Conservation (phyloP, 495 filamentous ascomycete species). For the Penicillium coffeae region DNA sequence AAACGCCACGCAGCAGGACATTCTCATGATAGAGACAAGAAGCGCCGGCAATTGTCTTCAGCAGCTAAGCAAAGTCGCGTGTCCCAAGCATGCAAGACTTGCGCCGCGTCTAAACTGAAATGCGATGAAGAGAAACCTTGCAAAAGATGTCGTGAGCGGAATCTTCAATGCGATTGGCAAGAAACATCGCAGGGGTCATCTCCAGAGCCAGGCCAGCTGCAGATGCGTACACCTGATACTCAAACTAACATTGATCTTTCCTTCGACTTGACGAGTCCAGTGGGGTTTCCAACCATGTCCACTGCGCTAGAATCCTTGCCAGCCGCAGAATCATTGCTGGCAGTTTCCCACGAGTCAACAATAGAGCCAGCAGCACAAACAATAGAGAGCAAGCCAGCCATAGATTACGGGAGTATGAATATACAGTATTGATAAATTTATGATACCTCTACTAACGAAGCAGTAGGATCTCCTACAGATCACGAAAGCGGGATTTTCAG, state of each 20-base stretch:
- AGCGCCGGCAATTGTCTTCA: constrained; percentile 42
- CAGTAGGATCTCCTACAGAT: constrained; percentile 19
- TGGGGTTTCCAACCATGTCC: constrained; percentile 12
- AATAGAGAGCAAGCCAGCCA: no score
- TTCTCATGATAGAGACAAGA: constrained; percentile 36
- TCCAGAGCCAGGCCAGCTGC: constrained; percentile 15
- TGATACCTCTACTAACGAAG: not conserved
- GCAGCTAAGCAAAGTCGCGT: constrained; percentile 48
- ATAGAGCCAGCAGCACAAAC: not conserved
- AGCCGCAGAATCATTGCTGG: not conserved
- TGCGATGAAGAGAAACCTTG: constrained; percentile 51
- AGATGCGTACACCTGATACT: not conserved
- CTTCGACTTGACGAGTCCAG: constrained; percentile 5
- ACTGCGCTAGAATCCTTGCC: constrained; percentile 15
- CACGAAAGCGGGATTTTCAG: constrained; percentile 35
- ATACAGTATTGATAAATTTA: no score
- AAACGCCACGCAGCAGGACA: constrained; percentile 54
- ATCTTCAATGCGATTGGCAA: constrained; percentile 43
- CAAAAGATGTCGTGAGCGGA: constrained; percentile 44
- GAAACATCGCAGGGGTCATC: constrained; percentile 22
- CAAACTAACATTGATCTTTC: constrained; percentile 1
- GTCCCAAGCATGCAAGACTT: constrained; percentile 51
- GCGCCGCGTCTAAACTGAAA: constrained; percentile 51
- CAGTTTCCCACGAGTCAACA: constrained; percentile 31
- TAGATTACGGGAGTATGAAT: constrained; percentile 23